These are phyloP conservation scores for Penicillium egyptiacum DNA, from an alignment of 495 filamentous ascomycete species.

Conservation along the genomic window DNA sequence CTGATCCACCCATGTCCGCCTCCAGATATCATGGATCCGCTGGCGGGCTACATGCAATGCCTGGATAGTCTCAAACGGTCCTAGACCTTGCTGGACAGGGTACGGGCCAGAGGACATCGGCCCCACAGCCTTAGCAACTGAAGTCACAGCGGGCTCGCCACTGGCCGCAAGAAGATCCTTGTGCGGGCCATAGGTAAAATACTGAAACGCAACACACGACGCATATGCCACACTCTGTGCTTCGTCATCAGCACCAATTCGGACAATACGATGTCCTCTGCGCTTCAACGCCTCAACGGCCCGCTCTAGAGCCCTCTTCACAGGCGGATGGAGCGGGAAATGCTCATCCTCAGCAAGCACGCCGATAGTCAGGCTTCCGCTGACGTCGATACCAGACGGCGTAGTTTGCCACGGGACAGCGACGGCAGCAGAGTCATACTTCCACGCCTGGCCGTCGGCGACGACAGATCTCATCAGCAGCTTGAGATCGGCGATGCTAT, in stretches of 20 bases:
- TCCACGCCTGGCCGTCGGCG: constrained; percentile 49
- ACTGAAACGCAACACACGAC: constrained; percentile 28
- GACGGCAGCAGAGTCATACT: constrained; percentile 20
- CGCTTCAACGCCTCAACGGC: constrained; percentile 38
- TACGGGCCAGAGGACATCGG: constrained; percentile 26
- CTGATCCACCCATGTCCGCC: constrained; percentile 28
- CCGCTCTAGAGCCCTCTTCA: constrained; percentile 46
- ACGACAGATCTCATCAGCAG: constrained; percentile 58
- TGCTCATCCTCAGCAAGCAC: constrained; percentile 53
- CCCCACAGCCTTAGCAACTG: constrained; percentile 20
- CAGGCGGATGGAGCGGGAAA: constrained; percentile 53
- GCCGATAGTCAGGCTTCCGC: constrained; percentile 43
- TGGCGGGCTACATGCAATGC: constrained; percentile 21
- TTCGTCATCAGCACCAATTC: constrained; percentile 21
- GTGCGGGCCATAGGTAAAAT: constrained; percentile 31
- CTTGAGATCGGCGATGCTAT: constrained; percentile 54
- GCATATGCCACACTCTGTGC: constrained; percentile 19
- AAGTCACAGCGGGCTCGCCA: constrained; percentile 30
- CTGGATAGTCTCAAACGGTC: constrained; percentile 18
- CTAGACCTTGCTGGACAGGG: constrained; percentile 30
- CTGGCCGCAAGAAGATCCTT: constrained; percentile 26
- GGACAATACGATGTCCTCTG: constrained; percentile 47
- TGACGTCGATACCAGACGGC: background rate
- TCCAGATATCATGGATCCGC: constrained; percentile 21
- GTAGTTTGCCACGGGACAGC: constrained; percentile 19